Evolutionary conservation across 2,329 filamentous ascomycete genomes (phyloP).

Genomic region (Lasiodiplodia theobromae): DNA sequence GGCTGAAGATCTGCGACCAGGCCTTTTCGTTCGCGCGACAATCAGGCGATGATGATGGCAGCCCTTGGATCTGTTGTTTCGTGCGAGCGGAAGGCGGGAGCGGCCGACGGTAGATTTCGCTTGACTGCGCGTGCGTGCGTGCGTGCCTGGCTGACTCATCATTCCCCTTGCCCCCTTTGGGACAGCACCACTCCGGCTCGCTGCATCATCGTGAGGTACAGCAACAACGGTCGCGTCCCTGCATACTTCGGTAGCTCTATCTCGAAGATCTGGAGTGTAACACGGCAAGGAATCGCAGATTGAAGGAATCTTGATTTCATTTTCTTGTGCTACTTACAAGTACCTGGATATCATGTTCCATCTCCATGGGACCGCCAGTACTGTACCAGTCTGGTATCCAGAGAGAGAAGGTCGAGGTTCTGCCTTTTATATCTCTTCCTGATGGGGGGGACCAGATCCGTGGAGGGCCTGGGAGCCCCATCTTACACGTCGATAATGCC

Average conservation of each 20-base stretch:
- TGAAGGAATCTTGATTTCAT: neutral
- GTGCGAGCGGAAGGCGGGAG: conserved; percentile 9
- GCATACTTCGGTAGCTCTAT: neutral
- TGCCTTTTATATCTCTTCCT: neutral
- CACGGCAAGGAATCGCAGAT: neutral
- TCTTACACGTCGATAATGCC: no score
- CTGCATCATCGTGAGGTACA: neutral
- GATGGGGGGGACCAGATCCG: neutral
- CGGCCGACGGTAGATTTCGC: conserved; percentile 1
- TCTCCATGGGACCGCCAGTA: neutral
- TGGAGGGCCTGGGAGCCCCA: neutral
- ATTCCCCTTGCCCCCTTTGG: neutral
- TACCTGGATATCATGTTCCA: neutral
- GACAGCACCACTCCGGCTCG: neutral
- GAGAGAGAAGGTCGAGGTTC: neutral
- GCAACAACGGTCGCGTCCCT: conserved; percentile 10
- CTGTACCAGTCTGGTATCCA: neutral
- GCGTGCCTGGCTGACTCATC: conserved; percentile 1
- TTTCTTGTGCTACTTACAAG: neutral
- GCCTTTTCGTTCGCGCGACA: neutral
- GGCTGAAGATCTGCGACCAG: neutral
- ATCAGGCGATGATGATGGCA: conserved; percentile 9
- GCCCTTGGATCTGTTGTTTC: neutral
- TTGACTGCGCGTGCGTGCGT: neutral
- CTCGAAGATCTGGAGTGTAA: neutral